Percentiles rank a stretch among this genome's conserved stretches.
Evolutionary conservation across 2,329 filamentous ascomycete species (phyloP).

Genomic region (Ascochyta rabiei): DNA sequence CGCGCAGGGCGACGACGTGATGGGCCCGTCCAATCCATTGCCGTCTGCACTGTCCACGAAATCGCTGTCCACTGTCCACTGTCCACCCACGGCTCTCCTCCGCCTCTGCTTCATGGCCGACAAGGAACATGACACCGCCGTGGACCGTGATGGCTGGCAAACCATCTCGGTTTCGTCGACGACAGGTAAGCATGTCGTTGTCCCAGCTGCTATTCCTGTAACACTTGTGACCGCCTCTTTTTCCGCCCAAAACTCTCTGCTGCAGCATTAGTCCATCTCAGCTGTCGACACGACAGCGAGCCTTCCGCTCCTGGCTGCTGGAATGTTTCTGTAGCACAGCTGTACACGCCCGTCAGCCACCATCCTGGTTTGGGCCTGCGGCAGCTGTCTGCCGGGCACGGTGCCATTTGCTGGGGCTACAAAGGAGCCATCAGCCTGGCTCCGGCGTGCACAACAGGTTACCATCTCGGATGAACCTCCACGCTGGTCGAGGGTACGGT

Average conservation of each 20-base stretch:
- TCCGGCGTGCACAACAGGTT: slow-evolving; percentile 34
- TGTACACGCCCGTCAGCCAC: slow-evolving; percentile 34
- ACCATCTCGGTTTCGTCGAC: slow-evolving; percentile 1
- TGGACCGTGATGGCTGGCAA: slow-evolving; percentile 29
- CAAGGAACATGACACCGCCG: slow-evolving; percentile 21
- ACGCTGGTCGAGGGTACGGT: slow-evolving; percentile 16
- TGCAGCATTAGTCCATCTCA: slow-evolving; percentile 34
- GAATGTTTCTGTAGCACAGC: slow-evolving; percentile 32
- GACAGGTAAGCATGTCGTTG: slow-evolving; percentile 7
- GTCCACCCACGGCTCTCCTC: no score
- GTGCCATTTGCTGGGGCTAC: slow-evolving; percentile 32
- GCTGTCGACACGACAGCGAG: slow-evolving; percentile 25
- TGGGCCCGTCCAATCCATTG: no score
- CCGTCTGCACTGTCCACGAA: no score
- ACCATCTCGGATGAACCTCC: slow-evolving; percentile 35
- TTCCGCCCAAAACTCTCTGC: slow-evolving; percentile 29
- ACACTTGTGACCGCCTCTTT: slow-evolving; percentile 32
- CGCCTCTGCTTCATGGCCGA: slow-evolving; percentile 15
- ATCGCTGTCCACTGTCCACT: no score
- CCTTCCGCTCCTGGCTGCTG: slow-evolving; percentile 36
- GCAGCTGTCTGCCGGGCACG: slow-evolving; percentile 41
- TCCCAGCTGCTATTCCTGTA: slow-evolving; percentile 34
- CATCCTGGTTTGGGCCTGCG: slow-evolving; percentile 42
- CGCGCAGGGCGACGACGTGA: no score
- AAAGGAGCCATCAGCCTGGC: slow-evolving; percentile 35